A percentile compares a stretch with the other conserved stretches of the same genome.
Conservation (phyloP, 768 basidiomycete genomes). For the Xerocomus spinulosus region DNA sequence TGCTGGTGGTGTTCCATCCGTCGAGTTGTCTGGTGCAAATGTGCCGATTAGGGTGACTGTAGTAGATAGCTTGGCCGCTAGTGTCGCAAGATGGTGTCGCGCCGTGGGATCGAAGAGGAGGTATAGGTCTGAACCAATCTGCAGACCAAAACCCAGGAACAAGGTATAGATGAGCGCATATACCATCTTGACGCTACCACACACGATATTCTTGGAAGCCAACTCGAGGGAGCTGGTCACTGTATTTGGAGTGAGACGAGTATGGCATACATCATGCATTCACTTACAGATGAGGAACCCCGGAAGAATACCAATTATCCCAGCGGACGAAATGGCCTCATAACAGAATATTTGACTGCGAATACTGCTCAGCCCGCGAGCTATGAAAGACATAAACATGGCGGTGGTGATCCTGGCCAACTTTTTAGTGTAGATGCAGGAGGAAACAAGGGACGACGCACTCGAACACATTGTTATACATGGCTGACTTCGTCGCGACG, state of each 20-base stretch:
- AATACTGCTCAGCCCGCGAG: conserved; percentile 80
- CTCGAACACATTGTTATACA: conserved; percentile 94
- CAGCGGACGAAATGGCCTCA: conserved; percentile 83
- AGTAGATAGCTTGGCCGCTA: conserved; percentile 49
- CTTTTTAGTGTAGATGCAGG: conserved; percentile 6
- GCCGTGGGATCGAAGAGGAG: conserved; percentile 61
- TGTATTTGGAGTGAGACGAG: conserved; percentile 23
- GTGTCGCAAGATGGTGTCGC: conserved; percentile 47
- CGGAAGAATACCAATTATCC: conserved; percentile 86
- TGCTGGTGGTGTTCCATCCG: conserved; percentile 41
- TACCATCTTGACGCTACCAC: conserved; percentile 83
- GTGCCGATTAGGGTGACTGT: conserved; percentile 56
- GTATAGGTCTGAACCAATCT: conserved; percentile 79
- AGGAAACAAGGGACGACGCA: conserved; percentile 27
- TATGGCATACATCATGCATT: neutral
- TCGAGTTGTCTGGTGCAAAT: conserved; percentile 56
- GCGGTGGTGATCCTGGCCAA: conserved; percentile 68
- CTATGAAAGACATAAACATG: conserved; percentile 73
- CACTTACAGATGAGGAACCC: conserved; percentile 75
- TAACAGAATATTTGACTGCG: conserved; percentile 81
- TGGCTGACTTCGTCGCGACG: conserved; percentile 67
- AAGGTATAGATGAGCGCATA: conserved; percentile 85
- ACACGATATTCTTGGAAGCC: conserved; percentile 81
- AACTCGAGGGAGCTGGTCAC: conserved; percentile 82
- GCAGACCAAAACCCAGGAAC: conserved; percentile 79